phyloP scores from a whole-genome alignment of 306 rosid genomes.

The Abrus precatorius region DNA sequence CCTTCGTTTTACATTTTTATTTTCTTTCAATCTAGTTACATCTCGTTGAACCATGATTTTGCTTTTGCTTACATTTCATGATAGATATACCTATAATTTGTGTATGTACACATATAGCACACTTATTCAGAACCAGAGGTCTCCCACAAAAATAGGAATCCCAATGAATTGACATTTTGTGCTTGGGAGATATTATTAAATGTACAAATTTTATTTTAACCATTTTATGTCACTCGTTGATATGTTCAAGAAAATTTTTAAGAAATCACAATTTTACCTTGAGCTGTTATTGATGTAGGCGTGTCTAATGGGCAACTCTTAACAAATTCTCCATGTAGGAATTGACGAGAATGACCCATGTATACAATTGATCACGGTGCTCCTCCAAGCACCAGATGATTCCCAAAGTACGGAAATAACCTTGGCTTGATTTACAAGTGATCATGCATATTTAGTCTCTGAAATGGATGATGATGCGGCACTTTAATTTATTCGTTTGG shows the following conservation, averaged over 20 bases:
- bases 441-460: slow-evolving; percentile 46
- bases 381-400: slow-evolving; percentile 21
- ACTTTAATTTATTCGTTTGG: slow-evolving; percentile 48
- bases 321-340: not conserved
- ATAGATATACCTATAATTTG: too few species aligned
- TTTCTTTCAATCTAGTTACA: not conserved
- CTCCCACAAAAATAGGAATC: not conserved
- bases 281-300: too few species aligned
- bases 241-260: too few species aligned
- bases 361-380: not conserved
- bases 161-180: not conserved
- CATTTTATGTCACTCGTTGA: not conserved
- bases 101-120: too few species aligned
- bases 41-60: too few species aligned
- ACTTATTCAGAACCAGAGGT: too few species aligned
- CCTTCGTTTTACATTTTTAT: not conserved
- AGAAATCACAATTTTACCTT: too few species aligned
- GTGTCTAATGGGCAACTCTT: too few species aligned
- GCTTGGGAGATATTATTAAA: not conserved
- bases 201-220: too few species aligned
- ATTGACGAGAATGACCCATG: slow-evolving; percentile 8
- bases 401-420: slow-evolving; percentile 16
- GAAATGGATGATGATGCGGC: slow-evolving; percentile 21
- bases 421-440: slow-evolving; percentile 64
- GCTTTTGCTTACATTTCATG: too few species aligned